Conservation (phyloP, 2,329 filamentous ascomycete genomes). For the Teratosphaeria gauchensis region DNA sequence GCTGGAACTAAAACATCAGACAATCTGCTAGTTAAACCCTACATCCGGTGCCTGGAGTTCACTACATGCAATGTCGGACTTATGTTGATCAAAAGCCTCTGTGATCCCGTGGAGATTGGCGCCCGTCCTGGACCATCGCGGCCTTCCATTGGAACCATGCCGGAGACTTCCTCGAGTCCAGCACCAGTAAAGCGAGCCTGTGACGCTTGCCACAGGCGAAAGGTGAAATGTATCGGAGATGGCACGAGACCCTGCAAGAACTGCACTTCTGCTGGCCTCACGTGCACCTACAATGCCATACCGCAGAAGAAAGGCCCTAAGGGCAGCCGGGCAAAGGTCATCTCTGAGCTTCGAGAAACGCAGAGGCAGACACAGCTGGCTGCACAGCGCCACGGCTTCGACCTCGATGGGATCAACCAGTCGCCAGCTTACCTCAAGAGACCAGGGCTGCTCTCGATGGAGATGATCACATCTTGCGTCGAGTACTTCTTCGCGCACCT, state of each 20-base stretch:
- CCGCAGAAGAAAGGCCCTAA: conserved; percentile 57
- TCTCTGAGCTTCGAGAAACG: conserved; percentile 51
- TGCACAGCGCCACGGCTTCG: conserved; percentile 28
- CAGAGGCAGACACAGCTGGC: conserved; percentile 37
- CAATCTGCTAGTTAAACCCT: background rate
- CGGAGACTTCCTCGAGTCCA: conserved; percentile 8
- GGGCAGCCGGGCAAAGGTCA: conserved; percentile 52
- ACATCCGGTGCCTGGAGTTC: background rate
- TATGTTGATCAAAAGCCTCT: background rate
- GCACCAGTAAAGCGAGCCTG: conserved; percentile 20
- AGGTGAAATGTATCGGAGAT: conserved; percentile 44
- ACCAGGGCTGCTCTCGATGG: conserved; percentile 39
- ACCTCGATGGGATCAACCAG: conserved; percentile 30
- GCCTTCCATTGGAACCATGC: background rate
- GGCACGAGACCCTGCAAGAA: conserved; percentile 49
- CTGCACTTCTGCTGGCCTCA: conserved; percentile 48
- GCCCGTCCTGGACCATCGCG: background rate
- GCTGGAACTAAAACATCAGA: background rate
- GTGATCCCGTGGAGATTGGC: background rate
- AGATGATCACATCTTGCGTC: conserved; percentile 45
- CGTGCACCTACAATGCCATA: conserved; percentile 56
- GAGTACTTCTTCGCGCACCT: conserved; percentile 54
- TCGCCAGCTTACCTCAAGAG: conserved; percentile 36
- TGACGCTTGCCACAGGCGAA: conserved; percentile 37
- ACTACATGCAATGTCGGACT: background rate